These are phyloP conservation scores for Mortierella antarctica DNA, from an alignment of 192 early-diverging fungal species.

Conservation along the genomic window DNA sequence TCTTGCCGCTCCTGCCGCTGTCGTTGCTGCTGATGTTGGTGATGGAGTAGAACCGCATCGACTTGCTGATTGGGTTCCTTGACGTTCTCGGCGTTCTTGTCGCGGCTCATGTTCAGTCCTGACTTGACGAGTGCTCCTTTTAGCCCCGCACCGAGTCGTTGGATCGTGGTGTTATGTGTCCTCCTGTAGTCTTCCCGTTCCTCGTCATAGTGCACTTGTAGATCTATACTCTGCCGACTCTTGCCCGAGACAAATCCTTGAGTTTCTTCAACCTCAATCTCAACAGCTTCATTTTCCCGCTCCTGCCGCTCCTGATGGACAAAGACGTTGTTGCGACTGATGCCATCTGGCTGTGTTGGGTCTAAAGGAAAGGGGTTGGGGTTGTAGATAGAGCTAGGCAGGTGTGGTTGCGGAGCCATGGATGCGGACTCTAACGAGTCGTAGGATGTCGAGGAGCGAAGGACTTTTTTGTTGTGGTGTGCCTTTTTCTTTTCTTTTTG, in stretches of 20 bases:
- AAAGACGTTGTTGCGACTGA: slow-evolving; percentile 24
- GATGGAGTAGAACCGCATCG: slow-evolving; percentile 28
- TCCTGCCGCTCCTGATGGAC: neutral
- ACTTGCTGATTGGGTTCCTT: neutral
- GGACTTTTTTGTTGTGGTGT: slow-evolving; percentile 24
- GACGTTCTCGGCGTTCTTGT: slow-evolving; percentile 1
- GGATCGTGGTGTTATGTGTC: neutral
- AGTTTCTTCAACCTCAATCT: slow-evolving; percentile 43
- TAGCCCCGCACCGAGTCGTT: slow-evolving; percentile 23
- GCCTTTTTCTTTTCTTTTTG: slow-evolving; percentile 22
- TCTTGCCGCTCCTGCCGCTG: slow-evolving; percentile 12
- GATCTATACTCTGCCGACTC: slow-evolving; percentile 29
- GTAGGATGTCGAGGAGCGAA: slow-evolving; percentile 5
- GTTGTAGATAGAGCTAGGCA: slow-evolving; percentile 35
- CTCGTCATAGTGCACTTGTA: neutral
- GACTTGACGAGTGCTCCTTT: slow-evolving; percentile 30
- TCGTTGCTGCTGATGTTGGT: slow-evolving; percentile 14
- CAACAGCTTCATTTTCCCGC: slow-evolving; percentile 17
- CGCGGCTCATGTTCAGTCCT: slow-evolving; percentile 11
- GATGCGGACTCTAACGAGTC: slow-evolving; percentile 38
- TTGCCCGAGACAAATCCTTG: slow-evolving; percentile 41
- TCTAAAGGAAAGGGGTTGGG: slow-evolving; percentile 47
- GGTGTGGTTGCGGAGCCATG: slow-evolving; percentile 19
- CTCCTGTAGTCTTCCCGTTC: neutral
- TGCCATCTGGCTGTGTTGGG: slow-evolving; percentile 29